Conservation (phyloP, 2,329 filamentous ascomycete genomes). For the Pseudocercospora fuligena region DNA sequence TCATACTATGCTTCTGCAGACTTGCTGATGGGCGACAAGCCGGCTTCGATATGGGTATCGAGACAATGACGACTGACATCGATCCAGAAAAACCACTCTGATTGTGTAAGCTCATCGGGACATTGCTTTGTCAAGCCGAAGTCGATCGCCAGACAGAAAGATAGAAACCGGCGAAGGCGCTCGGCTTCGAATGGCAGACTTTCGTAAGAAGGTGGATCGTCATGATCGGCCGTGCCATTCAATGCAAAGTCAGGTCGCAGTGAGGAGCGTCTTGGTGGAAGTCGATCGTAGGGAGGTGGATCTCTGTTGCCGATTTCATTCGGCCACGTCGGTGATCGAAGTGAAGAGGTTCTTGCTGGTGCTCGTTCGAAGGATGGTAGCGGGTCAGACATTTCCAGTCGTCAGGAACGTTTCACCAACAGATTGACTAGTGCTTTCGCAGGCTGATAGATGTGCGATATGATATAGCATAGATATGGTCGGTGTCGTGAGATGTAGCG, state of each 20-base stretch:
- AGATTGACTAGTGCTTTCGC: too few relatives aligned
- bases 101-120: background rate
- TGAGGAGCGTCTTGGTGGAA: background rate
- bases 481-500: background rate
- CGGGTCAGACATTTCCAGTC: background rate
- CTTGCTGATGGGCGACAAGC: background rate
- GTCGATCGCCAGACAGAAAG: background rate
- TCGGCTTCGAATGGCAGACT: background rate
- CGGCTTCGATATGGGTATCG: background rate
- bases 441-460: background rate
- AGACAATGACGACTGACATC: background rate
- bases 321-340: background rate
- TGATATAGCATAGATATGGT: background rate
- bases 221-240: background rate
- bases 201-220: background rate
- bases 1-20: background rate
- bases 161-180: background rate
- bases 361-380: background rate
- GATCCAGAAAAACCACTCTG: background rate
- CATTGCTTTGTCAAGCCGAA: background rate
- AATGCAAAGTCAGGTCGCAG: background rate
- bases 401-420: too few relatives aligned
- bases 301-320: background rate
- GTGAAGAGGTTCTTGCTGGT: background rate
- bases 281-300: background rate